These are phyloP conservation scores for Pisolithus marmoratus DNA, from an alignment of 768 basidiomycete species.

Conservation along the genomic window DNA sequence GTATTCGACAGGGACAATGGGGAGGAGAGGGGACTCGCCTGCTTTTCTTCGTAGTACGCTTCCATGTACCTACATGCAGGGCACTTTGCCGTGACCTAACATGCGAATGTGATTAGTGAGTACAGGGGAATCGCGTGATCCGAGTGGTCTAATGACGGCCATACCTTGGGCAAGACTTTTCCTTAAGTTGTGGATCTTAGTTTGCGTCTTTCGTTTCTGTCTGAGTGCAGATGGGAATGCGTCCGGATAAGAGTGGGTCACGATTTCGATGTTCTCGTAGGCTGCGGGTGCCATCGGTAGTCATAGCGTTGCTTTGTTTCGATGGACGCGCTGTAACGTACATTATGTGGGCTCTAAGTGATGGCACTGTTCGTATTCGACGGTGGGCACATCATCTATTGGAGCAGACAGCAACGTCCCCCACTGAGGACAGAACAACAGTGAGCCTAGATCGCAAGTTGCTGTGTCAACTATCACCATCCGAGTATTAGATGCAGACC, in stretches of 20 bases:
- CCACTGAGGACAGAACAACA: slow-evolving; percentile 92
- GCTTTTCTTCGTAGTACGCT: slow-evolving; percentile 84
- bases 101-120: slow-evolving; percentile 45
- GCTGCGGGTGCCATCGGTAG: slow-evolving; percentile 38
- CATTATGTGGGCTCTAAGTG: slow-evolving; percentile 85
- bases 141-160: no score
- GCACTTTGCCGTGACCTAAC: slow-evolving; percentile 61
- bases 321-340: slow-evolving; percentile 37
- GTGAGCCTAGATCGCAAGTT: slow-evolving; percentile 69
- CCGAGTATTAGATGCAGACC: slow-evolving; percentile 15
- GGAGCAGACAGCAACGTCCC: slow-evolving; percentile 87
- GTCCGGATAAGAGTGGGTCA: slow-evolving; percentile 86
- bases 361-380: slow-evolving; percentile 85
- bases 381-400: slow-evolving; percentile 60
- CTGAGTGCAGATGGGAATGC: slow-evolving; percentile 88
- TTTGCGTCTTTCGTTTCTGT: slow-evolving; percentile 87
- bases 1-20: not conserved
- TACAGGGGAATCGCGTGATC: not conserved
- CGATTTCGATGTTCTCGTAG: slow-evolving; percentile 87
- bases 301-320: not conserved
- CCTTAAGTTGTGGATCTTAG: slow-evolving; percentile 70
- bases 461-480: no score
- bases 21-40: slow-evolving; percentile 40
- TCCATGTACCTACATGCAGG: slow-evolving; percentile 81
- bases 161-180: slow-evolving; percentile 61